A percentile compares a stretch with the other conserved stretches of the same genome.
Conservation (phyloP, 176 grass and related monocot species). For the Triticum turgidum region DNA sequence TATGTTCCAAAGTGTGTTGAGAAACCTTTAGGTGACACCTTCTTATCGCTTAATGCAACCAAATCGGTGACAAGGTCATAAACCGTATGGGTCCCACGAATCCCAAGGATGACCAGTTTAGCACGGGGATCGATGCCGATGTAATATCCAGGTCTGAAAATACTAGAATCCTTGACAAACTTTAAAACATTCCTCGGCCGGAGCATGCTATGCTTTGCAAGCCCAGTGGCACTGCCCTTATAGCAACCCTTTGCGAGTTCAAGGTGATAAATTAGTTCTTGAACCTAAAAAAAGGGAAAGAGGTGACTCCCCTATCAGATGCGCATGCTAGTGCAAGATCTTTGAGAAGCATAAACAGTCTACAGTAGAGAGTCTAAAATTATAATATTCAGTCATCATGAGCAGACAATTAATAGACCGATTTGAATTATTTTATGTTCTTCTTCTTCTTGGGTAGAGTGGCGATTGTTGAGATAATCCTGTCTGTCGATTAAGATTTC, state of each 20-base stretch:
- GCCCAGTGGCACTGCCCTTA: constrained; percentile 56
- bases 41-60: constrained; percentile 61
- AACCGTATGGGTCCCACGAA: constrained; percentile 90
- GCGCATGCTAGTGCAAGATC: neutral
- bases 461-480: neutral
- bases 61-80: constrained; percentile 94
- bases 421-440: neutral
- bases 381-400: neutral
- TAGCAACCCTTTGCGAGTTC: constrained; percentile 90
- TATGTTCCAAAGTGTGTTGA: constrained; percentile 87
- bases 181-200: constrained; percentile 82
- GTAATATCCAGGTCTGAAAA: constrained; percentile 89
- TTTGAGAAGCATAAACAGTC: constrained; percentile 20
- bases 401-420: neutral
- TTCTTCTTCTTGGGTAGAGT: neutral
- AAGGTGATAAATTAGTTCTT: constrained; percentile 86
- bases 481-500: too few relatives aligned
- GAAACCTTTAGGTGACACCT: constrained; percentile 83
- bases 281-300: constrained; percentile 49
- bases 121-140: constrained; percentile 63
- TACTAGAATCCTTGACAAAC: constrained; percentile 84
- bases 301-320: neutral
- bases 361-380: neutral
- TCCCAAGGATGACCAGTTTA: constrained; percentile 83
- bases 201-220: constrained; percentile 89